Base-by-base conservation (phyloP, 2,329 filamentous ascomycete species). In the Phaeophleospora eucalypticola region DNA sequence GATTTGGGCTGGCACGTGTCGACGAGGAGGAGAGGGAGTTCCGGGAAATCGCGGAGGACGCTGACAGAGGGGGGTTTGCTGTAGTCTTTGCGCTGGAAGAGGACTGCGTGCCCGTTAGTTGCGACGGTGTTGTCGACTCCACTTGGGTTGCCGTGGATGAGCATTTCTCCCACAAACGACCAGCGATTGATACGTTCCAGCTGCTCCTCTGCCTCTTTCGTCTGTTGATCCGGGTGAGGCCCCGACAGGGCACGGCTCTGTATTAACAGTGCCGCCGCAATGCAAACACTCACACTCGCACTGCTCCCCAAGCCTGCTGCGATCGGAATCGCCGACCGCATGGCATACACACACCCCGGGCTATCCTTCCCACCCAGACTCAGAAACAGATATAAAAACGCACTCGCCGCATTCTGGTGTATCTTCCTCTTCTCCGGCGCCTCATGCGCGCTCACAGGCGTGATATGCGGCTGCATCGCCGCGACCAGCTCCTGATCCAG, bases 101-200 rank as follows among this genome's bases (percentile, higher is more conserved):
- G 75, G 1, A 98, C 89, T 0, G 90, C 93, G 70, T 95, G 96
- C 47, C 93, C 93, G 61, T 94, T 87, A 10, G 90, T 87, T 10
- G 91, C 80, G 20, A 98, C 91, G 2, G 93, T 98, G 68, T 98
- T 98, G 70, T 98, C 93, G 36, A 98, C 88, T 0, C 93, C 93
- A 0, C 89, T 95, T 0, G 93, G 93, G 63, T 95, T 97, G 32
- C 91, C 93, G 65, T 98, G 93, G 53, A 97, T 96, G 69, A 89
- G 93, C 82, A 97, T 86, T 68, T 98, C 93, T 18, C 86, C 86
- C 1, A 98, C 93, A 68, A 96, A 97, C 0, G 93, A 90, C 93
- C 94, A 98, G 52, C 87, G 81, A 68, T 98, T 98, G 71, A 98
- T 96, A 54, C 91, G 83, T 71, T 97, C 90, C 21, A 97, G 79